These are phyloP conservation scores for Tylopilus sp. DNA, from an alignment of 768 basidiomycete genomes.

Conservation along the genomic window DNA sequence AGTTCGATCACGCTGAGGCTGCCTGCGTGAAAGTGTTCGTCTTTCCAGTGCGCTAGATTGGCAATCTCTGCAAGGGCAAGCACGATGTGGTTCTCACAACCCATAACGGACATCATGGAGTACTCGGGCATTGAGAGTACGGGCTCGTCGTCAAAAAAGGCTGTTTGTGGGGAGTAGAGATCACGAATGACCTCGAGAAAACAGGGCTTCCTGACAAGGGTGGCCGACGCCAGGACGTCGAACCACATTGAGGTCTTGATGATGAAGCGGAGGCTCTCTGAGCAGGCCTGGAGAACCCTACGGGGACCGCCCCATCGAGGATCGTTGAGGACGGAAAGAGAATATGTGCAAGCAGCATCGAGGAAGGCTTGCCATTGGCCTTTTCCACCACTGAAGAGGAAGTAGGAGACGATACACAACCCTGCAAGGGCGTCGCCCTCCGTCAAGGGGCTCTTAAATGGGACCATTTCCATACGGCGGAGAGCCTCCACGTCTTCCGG, in stretches of 20 bases:
- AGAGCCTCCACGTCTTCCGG: constrained; percentile 24
- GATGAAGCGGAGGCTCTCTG: constrained; percentile 61
- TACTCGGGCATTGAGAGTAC: constrained; percentile 39
- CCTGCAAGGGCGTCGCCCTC: constrained; percentile 79
- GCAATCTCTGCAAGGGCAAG: constrained; percentile 78
- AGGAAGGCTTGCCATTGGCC: constrained; percentile 72
- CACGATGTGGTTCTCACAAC: constrained; percentile 76
- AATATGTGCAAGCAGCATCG: constrained; percentile 54
- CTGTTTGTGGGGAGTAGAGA: constrained; percentile 41
- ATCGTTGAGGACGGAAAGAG: constrained; percentile 43
- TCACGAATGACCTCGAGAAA: constrained; percentile 54
- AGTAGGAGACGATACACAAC: constrained; percentile 69
- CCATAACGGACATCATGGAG: constrained; percentile 84
- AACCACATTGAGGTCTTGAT: constrained; percentile 87
- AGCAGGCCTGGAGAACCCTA: constrained; percentile 43
- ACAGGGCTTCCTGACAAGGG: constrained; percentile 55
- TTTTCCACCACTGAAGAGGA: constrained; percentile 73
- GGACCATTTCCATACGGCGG: constrained; percentile 23
- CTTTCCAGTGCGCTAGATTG: constrained; percentile 65
- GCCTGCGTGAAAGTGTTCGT: constrained; percentile 34
- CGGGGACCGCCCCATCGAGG: constrained; percentile 36
- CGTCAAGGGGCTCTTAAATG: constrained; percentile 27
- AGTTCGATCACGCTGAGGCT: constrained; percentile 59
- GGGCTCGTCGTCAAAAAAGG: constrained; percentile 33
- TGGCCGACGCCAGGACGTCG: constrained; percentile 76